Base-by-base conservation (phyloP, 306 rosid species). In the Crataegus laevigata region DNA sequence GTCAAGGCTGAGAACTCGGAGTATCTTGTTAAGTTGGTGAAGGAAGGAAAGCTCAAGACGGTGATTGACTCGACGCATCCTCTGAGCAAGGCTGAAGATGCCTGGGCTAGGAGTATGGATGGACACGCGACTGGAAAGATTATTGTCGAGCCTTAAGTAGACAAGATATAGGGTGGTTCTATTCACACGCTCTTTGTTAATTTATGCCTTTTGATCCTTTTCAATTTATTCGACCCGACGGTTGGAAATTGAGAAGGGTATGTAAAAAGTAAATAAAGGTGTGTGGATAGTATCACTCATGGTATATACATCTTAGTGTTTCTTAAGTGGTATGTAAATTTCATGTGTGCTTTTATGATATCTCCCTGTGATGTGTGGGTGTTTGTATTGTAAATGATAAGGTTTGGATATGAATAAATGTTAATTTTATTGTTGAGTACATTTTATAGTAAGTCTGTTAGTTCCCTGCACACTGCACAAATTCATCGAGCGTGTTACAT, bases 51-150 rank as follows among this genome's bases (percentile, higher is more conserved):
- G 87, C 92, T 89, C 1, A 91, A 77, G 87, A 85, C 92, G 3
- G 78, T 88, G 64, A 79, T 89, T 7, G 98, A 93, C 51, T 88
- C 93, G 2, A 88, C 78, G 66, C 80, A 84, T 80, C 88, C 89
- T 45, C 55, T 93, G 69, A 79, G 34, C 45, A 84, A 87, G 77
- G 97, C 85, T 50, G 85, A 85, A 82, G 91, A 78, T 72, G 98
- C 84, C 22, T 93, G 96, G 98, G 84, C 93, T 21, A 84, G 62
- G 82, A 89, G 89, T 59, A 80, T 84, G 15, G 97, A 83, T 55
- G 96, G 98, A 22, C 96, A 93, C 76, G 92, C 97, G 28, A 91
- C 97, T 69, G 98, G 98, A 75, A 93, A 93, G 88, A 85, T 93
- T 75, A 75, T 91, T 67, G 85, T 93, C 73, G 88, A 88, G 79